These are phyloP conservation scores for Pyrenophora graminea DNA, from an alignment of 2,329 filamentous ascomycete genomes.

Conservation along the genomic window DNA sequence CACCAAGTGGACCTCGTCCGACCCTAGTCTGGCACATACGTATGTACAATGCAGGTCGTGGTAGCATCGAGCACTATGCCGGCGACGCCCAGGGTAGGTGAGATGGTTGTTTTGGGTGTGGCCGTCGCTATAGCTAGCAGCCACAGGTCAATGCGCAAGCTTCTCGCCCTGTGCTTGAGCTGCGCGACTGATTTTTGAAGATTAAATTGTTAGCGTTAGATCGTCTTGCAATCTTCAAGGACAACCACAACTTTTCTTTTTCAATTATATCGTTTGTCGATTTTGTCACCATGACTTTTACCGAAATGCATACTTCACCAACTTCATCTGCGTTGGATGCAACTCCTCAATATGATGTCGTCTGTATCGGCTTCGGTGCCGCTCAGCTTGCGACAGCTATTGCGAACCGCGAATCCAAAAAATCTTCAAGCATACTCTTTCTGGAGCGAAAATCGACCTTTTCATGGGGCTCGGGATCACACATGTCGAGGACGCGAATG, in stretches of 20 bases:
- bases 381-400: constrained; percentile 44
- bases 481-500: constrained; percentile 41
- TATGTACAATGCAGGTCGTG: constrained; percentile 19
- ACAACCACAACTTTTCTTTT: neutral
- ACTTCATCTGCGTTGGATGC: constrained; percentile 18
- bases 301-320: constrained; percentile 19
- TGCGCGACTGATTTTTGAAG: constrained; percentile 7
- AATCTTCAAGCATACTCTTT: constrained; percentile 35
- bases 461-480: constrained; percentile 37
- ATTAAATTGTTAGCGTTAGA: constrained; percentile 10
- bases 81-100: constrained; percentile 24
- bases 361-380: constrained; percentile 45
- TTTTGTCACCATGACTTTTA: constrained; percentile 26
- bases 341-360: constrained; percentile 34
- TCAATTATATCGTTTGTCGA: neutral
- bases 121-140: constrained; percentile 9
- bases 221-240: constrained; percentile 2
- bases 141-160: constrained; percentile 20
- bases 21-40: constrained; percentile 15
- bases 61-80: constrained; percentile 12
- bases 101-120: constrained; percentile 21
- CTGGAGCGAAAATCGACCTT: constrained; percentile 41
- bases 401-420: constrained; percentile 38
- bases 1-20: constrained; percentile 28
- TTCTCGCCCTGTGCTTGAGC: constrained; percentile 12